Percentiles rank a stretch among this genome's conserved stretches.
These are phyloP conservation scores for Thelonectria olida DNA, from an alignment of 2,329 filamentous ascomycete species.

Conservation along the genomic window DNA sequence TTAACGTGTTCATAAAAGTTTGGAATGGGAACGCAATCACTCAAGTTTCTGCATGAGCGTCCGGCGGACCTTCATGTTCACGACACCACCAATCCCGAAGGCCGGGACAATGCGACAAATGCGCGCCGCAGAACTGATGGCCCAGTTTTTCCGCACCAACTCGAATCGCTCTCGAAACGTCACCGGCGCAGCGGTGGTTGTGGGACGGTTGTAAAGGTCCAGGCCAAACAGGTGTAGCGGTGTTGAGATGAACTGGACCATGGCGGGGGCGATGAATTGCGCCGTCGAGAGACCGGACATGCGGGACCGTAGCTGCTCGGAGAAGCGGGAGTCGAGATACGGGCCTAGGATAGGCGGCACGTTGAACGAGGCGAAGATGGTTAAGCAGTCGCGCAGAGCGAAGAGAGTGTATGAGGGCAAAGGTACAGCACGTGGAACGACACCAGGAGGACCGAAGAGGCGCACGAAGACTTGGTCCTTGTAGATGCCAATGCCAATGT, in stretches of 20 bases:
- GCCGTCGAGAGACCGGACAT: conserved; percentile 70
- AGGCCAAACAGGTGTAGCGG: conserved; percentile 86
- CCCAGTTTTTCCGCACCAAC: conserved; percentile 79
- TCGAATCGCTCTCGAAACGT: conserved; percentile 68
- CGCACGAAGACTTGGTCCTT: conserved; percentile 88
- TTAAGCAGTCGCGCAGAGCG: conserved; percentile 83
- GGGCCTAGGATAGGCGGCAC: conserved; percentile 83
- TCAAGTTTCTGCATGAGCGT: conserved; percentile 71
- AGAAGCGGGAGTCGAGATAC: conserved; percentile 64
- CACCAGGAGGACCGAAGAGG: conserved; percentile 75
- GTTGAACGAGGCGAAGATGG: conserved; percentile 93
- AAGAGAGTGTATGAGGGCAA: conserved; percentile 80
- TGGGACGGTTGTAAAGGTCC: conserved; percentile 82
- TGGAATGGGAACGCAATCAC: conserved; percentile 26
- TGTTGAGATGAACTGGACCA: conserved; percentile 81
- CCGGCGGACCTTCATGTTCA: conserved; percentile 78
- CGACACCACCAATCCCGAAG: conserved; percentile 87
- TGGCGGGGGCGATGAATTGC: conserved; percentile 83
- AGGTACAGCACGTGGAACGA: conserved; percentile 66
- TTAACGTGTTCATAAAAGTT: neutral
- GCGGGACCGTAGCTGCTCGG: conserved; percentile 54
- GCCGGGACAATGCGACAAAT: conserved; percentile 89
- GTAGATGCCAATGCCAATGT: conserved; percentile 86
- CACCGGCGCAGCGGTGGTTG: conserved; percentile 39
- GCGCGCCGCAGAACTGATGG: conserved; percentile 75